Base-by-base conservation (phyloP, 2,329 filamentous ascomycete genomes). In the Cryphonectria naterciae region DNA sequence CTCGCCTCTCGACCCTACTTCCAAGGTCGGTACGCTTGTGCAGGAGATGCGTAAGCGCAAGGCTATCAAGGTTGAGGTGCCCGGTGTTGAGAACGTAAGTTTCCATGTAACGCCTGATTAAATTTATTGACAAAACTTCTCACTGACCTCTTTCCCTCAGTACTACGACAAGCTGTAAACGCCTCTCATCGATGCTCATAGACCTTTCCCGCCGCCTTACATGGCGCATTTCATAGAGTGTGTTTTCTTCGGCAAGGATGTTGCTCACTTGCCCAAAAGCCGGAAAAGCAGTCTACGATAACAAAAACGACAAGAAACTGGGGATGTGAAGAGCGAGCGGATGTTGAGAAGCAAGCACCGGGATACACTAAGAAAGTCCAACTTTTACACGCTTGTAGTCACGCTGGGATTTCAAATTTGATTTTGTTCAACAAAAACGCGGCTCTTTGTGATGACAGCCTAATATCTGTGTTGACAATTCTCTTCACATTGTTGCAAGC, bases 101-200 rank as follows among this genome's bases (percentile, higher is more conserved):
- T 75, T 71, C 71, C 22, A 2, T 22, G 58, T 11, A 35, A 10
- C 0, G 6, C 2, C 58, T 32, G 37, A 17, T 39, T 28, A 17
- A 49, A 8, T 2, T 11, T 11, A 19, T 46, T 2, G 54, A 39
- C 52, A 41, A 41, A 37, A 54, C 25, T 39, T 61, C 39, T 74
- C 22, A 69, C 81, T 86, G 81, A 88, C 84, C 43, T 39, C 17
- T 6, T 4, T 5, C n/a, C 13, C 61, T 75, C 80, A 97, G 93
- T 97, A 97, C 92, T 97, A 97, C 87, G 94, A 98, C 92, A 98
- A 98, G 92, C 91, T 98, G 88, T 98, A 97, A 89, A 83, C 80
- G 79, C 78, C 77, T 82, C 80, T 78, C 78, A 77, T 77, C 79
- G 77, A 78, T 79, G 79, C 79, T 81, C 79, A 85, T 83, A 82